Base-by-base conservation (phyloP, 2,329 filamentous ascomycete species). In the Phyllachora maydis region DNA sequence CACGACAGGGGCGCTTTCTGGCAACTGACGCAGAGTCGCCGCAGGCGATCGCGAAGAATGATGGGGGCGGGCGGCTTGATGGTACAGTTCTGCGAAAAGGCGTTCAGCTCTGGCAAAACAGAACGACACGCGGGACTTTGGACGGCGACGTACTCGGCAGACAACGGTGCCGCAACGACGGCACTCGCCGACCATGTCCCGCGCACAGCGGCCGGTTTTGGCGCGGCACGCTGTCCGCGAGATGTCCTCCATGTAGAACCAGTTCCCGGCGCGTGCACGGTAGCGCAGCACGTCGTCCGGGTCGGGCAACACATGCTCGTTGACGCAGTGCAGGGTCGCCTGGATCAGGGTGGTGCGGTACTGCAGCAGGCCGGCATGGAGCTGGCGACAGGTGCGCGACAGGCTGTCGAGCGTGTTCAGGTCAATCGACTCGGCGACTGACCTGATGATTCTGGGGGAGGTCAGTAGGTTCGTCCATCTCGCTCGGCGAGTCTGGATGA, bases 131-230 rank as follows among this genome's bases (percentile, higher is more conserved):
- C n/a, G n/a, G 6, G 20, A 23, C 5, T 18, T 26, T 41, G 28
- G 12, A 9, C 13, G 11, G 8, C 22, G 15, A 46, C 65, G 44
- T 61, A 90, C 82, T 49, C 85, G 65, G 46, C 85, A 95, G 26
- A 92, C 68, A 14, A 82, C 59, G 14, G 52, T 67, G 18, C 62
- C 64, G 43, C 85, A 95, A 31, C 71, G 64, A 26, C 79, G 66
- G 45, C 85, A 93, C 35, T 75, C 72, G 19, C 60, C 65, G 4
- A 95, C 85, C 65, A 91, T 65, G 45, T 93, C 85, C 30, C 79
- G 61, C 12, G 85, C 85, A 42, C 85, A 95, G 35, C 62, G 60
- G 4, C 76, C 71, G 14, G 76, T 59, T 46, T 79, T 85, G 24
- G 74, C 72, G 31, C 57, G 52, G 34, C 53, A 56, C 26, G 59